Conservation (phyloP, 1,139 yeast genomes). For the Wickerhamiella pararugosa region DNA sequence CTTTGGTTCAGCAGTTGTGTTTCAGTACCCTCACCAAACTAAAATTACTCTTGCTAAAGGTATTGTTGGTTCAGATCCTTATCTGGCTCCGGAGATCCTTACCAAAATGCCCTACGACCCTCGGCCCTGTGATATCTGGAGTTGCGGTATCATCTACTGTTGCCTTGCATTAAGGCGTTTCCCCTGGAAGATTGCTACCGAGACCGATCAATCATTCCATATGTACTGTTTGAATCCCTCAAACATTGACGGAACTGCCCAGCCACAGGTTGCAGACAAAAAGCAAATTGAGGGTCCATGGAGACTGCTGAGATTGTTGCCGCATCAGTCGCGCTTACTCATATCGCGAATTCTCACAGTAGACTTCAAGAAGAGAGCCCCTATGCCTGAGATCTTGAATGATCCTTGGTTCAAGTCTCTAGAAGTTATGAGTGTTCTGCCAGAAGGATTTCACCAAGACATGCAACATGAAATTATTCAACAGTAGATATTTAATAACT, state of each 20-base stretch:
- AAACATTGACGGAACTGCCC: constrained; percentile 14
- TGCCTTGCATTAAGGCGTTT: constrained; percentile 89
- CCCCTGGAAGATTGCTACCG: constrained; percentile 93
- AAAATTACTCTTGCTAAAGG: constrained; percentile 75
- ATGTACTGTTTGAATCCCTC: constrained; percentile 36
- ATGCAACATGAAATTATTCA: neutral
- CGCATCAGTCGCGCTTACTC: constrained; percentile 71
- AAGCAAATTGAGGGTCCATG: constrained; percentile 52
- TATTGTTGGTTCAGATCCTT: constrained; percentile 95
- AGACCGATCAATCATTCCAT: constrained; percentile 74
- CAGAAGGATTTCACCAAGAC: constrained; percentile 2
- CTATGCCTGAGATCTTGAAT: constrained; percentile 46
- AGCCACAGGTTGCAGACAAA: constrained; percentile 12
- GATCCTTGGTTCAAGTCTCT: constrained; percentile 67
- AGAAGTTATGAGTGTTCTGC: constrained; percentile 12
- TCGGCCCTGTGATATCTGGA: constrained; percentile 89
- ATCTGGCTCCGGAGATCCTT: constrained; percentile 91
- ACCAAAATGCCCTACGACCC: constrained; percentile 66
- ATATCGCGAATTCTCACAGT: constrained; percentile 58
- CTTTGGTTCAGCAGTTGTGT: constrained; percentile 92
- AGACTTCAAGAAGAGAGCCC: constrained; percentile 54
- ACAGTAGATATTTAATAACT: neutral
- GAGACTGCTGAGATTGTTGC: constrained; percentile 70
- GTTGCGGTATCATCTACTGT: constrained; percentile 85
- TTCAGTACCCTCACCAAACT: constrained; percentile 78